Conservation (phyloP, 352 stramenopile genomes). For the Pythium rishiriense region DNA sequence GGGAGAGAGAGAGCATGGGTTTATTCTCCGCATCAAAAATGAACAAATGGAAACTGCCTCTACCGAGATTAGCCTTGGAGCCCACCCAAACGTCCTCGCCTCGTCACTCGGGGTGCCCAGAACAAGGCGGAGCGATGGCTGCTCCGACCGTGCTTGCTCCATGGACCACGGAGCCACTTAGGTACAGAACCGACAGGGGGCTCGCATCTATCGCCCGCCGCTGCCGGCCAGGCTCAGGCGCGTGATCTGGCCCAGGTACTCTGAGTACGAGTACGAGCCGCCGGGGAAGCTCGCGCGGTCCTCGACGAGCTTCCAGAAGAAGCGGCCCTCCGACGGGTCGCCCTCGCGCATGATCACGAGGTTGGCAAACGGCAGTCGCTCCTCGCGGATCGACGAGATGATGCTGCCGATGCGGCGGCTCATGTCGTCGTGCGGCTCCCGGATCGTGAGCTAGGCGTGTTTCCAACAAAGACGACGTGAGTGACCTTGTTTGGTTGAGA, state of each 20-base stretch:
- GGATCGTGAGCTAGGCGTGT: conserved; percentile 60
- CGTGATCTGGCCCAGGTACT: conserved; percentile 94
- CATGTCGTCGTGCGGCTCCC: conserved; percentile 84
- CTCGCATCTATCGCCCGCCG: conserved; percentile 60
- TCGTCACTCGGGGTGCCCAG: not conserved
- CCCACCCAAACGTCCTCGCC: too few species aligned
- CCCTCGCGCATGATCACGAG: conserved; percentile 94
- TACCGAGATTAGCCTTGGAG: conserved; percentile 1
- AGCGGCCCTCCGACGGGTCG: conserved; percentile 92
- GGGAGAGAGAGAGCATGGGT: conserved; percentile 4
- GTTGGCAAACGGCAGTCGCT: conserved; percentile 80
- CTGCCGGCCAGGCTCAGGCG: conserved; percentile 59
- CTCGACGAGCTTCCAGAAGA: conserved; percentile 98
- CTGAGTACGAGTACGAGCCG: conserved; percentile 97
- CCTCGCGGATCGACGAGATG: conserved; percentile 86
- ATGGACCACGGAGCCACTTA: conserved; percentile 11
- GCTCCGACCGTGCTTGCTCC: not conserved
- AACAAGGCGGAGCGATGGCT: not conserved
- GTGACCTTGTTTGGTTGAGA: too few species aligned
- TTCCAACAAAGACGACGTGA: conserved; percentile 30
- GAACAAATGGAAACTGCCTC: conserved; percentile 23
- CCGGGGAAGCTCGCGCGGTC: conserved; percentile 97
- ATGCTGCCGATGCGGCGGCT: conserved; percentile 88
- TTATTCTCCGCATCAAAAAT: conserved; percentile 9
- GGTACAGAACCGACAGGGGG: not conserved